A percentile compares a stretch with the other conserved stretches of the same genome.
Conservation (phyloP, 2,329 filamentous ascomycete species). For the Epichloe scottii region DNA sequence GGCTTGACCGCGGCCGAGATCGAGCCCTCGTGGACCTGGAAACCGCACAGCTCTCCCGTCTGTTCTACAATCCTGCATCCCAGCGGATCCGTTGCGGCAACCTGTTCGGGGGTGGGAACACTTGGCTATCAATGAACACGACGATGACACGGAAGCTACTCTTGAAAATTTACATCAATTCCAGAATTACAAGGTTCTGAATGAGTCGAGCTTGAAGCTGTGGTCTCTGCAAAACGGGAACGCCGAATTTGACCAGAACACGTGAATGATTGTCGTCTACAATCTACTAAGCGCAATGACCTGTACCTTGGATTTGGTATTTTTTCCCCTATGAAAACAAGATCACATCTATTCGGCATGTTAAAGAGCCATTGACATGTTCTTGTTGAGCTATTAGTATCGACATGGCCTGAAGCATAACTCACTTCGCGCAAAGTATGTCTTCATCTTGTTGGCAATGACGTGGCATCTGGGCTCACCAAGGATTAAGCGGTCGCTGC, state of each 20-base stretch:
- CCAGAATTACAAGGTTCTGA: background rate
- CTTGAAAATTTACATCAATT: background rate
- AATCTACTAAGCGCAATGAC: background rate
- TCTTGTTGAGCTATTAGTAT: too few relatives aligned
- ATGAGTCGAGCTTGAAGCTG: conserved; percentile 7
- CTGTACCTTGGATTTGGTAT: too few relatives aligned
- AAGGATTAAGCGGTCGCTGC: too few relatives aligned
- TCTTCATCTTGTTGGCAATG: too few relatives aligned
- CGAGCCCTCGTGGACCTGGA: conserved; percentile 37
- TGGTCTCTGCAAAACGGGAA: conserved; percentile 2
- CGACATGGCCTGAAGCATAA: too few relatives aligned
- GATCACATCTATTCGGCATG: too few relatives aligned
- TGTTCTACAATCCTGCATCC: conserved; percentile 38
- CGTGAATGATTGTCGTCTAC: background rate
- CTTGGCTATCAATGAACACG: conserved; percentile 1
- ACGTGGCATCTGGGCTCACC: too few relatives aligned
- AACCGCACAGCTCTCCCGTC: conserved; percentile 33
- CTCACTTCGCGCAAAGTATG: too few relatives aligned
- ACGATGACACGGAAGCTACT: background rate
- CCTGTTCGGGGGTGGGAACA: conserved; percentile 43
- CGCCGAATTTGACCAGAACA: background rate
- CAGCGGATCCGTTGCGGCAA: conserved; percentile 43
- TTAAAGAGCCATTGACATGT: too few relatives aligned
- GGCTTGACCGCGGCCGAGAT: conserved; percentile 33
- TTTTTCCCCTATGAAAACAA: too few relatives aligned